Base-by-base conservation (phyloP, 2,329 filamentous ascomycete genomes). In the Alternaria consortialis region DNA sequence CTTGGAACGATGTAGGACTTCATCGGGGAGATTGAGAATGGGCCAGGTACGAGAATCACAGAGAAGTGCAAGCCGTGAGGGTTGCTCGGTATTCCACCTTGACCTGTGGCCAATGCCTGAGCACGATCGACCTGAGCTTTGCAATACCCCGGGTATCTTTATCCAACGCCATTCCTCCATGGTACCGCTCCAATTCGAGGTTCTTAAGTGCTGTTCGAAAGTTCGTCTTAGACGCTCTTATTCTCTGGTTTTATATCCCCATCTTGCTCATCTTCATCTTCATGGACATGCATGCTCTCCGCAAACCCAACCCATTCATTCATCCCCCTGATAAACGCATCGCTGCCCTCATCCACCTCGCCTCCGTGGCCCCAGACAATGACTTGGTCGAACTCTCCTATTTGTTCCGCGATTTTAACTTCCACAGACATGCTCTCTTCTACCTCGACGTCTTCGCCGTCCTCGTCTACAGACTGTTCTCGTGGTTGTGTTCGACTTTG, bases 311-410 rank as follows among this genome's bases (percentile, higher is more conserved):
- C 83, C 93, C 93, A 97, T 78, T 97, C 93, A 67, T 90, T 86
- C 43, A 97, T 81, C 0, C 90, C 88, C 74, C 90, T 90, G 5
- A 92, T 82, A 75, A 93, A 95, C 1, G 86, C 82, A 78, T 97
- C 92, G 6, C 80, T 80, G 29, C 83, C 83, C 0, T 84, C 83
- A 61, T 90, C 88, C 6, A 88, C 88, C 51, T 87, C 70, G 1
- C 81, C 78, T 67, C 95, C 93, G 76, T 97, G 93, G 0, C 87
- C 89, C 94, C 94, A 98, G n/a, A 97, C 84, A 3, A 92, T 80
- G 52, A 97, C 77, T 56, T 91, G 84, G 7, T 93, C 87, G 74
- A 97, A 97, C 15, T 84, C 84, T 1, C 88, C 88, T 20, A 88
- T 83, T 43, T 87, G 82, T 52, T 91, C 85, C 67, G 94, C 77